Evolutionary conservation across 768 basidiomycete genomes (phyloP).

Genomic region (Naganishia antarctica): DNA sequence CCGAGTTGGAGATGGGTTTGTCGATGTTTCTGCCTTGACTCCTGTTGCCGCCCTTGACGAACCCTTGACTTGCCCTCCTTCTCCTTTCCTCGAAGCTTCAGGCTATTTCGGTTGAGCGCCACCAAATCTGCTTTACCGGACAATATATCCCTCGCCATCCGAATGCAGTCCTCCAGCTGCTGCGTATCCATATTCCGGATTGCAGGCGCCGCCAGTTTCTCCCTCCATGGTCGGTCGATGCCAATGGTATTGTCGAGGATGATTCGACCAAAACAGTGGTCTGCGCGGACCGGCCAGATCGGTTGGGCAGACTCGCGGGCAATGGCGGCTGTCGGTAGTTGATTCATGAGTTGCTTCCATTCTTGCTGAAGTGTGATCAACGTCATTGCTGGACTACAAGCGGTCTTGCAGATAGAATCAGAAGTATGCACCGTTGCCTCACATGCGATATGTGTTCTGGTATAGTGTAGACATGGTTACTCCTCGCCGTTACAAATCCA

Average conservation of each 20-base stretch:
- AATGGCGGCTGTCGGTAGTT: conserved; percentile 16
- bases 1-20: not conserved
- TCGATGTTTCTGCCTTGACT: not conserved
- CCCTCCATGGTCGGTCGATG: conserved; percentile 4
- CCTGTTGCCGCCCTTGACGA: no score
- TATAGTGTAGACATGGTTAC: no score
- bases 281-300: conserved; percentile 7
- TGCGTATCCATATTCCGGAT: conserved; percentile 3
- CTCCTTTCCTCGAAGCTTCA: conserved; percentile 11
- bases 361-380: not conserved
- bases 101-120: conserved; percentile 2
- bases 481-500: no score
- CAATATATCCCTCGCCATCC: conserved; percentile 2
- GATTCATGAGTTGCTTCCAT: not conserved
- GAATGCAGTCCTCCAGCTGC: conserved; percentile 3
- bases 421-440: no score
- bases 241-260: conserved; percentile 15
- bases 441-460: no score
- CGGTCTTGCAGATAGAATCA: no score
- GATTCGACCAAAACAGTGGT: conserved; percentile 24
- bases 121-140: conserved; percentile 9
- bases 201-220: not conserved
- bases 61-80: no score
- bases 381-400: not conserved
- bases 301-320: conserved; percentile 14